phyloP scores from a whole-genome alignment of 2,329 filamentous ascomycete species.

The Phialemoniopsis sp. region DNA sequence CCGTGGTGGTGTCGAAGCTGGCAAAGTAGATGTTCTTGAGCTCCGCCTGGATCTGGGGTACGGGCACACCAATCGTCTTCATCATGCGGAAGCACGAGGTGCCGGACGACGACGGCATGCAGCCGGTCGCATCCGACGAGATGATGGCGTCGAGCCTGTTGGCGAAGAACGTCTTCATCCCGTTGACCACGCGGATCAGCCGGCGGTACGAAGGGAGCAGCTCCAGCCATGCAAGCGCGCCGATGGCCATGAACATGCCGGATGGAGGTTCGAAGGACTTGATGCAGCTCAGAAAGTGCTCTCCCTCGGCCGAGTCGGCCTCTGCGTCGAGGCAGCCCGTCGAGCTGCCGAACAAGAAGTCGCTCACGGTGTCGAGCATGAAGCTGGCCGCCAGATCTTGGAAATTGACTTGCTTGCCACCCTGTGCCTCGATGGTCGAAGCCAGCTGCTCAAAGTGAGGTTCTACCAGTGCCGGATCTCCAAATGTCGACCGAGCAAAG shows the following conservation, averaged over 20 bases:
- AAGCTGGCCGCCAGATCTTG: slow-evolving; percentile 5
- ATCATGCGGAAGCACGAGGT: slow-evolving; percentile 5
- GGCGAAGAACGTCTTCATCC: slow-evolving; percentile 8
- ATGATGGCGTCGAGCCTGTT: slow-evolving; percentile 6
- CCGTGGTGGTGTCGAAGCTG: slow-evolving; percentile 9
- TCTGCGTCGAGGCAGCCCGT: slow-evolving; percentile 1
- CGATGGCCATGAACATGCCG: slow-evolving; percentile 5
- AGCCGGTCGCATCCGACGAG: background rate
- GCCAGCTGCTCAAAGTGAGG: slow-evolving; percentile 5
- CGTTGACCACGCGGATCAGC: slow-evolving; percentile 3
- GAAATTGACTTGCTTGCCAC: slow-evolving; percentile 3
- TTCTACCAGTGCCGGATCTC: slow-evolving; percentile 5
- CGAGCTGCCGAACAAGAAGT: slow-evolving; percentile 8
- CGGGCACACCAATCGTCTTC: slow-evolving; percentile 3
- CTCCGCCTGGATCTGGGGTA: slow-evolving; percentile 5
- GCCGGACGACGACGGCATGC: background rate
- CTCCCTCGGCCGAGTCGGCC: background rate
- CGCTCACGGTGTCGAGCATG: slow-evolving; percentile 7
- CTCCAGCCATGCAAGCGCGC: slow-evolving; percentile 3
- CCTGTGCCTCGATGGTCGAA: background rate
- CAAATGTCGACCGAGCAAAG: background rate
- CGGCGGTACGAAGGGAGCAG: slow-evolving; percentile 1
- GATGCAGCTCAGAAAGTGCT: slow-evolving; percentile 5
- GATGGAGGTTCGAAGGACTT: slow-evolving; percentile 7
- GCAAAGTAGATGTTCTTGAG: slow-evolving; percentile 10